A percentile compares a stretch with the other conserved stretches of the same genome.
Evolutionary conservation across 2,329 filamentous ascomycete species (phyloP).

Genomic region (Graphilbum ipis-grandicollis): DNA sequence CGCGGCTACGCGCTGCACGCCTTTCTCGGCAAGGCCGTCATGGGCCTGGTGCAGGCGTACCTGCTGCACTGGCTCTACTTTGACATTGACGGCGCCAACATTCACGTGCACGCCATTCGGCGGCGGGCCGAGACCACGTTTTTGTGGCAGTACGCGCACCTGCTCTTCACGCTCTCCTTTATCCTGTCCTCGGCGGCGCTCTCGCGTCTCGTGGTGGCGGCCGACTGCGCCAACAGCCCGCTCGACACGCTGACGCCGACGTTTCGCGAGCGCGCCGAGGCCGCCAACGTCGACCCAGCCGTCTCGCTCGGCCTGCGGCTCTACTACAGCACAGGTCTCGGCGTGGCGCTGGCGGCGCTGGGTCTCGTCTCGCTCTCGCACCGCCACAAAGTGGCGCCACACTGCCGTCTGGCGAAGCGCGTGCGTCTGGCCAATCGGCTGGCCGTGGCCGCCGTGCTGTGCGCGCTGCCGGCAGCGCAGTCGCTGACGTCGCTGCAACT

Average conservation of each 20-base stretch:
- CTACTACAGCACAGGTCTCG: constrained; percentile 48
- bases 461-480: constrained; percentile 34
- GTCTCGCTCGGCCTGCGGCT: constrained; percentile 36
- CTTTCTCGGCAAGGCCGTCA: constrained; percentile 43
- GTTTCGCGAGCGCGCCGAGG: constrained; percentile 28
- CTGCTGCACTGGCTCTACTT: constrained; percentile 48
- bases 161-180: constrained; percentile 47
- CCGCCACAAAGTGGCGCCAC: constrained; percentile 32
- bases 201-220: constrained; percentile 38
- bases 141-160: constrained; percentile 36
- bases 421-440: constrained; percentile 33
- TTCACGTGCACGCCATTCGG: constrained; percentile 43
- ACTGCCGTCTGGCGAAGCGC: constrained; percentile 29
- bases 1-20: constrained; percentile 32
- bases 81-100: constrained; percentile 39
- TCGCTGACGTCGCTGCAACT: constrained; percentile 26
- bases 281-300: constrained; percentile 29
- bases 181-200: constrained; percentile 41
- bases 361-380: constrained; percentile 35
- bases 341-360: constrained; percentile 36
- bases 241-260: constrained; percentile 29
- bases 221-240: constrained; percentile 32
- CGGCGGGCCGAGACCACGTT: constrained; percentile 21
- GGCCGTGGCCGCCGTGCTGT: constrained; percentile 29
- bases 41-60: constrained; percentile 40